A percentile compares a stretch with the other conserved stretches of the same genome.
Evolutionary conservation across 305 asterid genomes (phyloP).

Genomic region (Fraxinus greggii): DNA sequence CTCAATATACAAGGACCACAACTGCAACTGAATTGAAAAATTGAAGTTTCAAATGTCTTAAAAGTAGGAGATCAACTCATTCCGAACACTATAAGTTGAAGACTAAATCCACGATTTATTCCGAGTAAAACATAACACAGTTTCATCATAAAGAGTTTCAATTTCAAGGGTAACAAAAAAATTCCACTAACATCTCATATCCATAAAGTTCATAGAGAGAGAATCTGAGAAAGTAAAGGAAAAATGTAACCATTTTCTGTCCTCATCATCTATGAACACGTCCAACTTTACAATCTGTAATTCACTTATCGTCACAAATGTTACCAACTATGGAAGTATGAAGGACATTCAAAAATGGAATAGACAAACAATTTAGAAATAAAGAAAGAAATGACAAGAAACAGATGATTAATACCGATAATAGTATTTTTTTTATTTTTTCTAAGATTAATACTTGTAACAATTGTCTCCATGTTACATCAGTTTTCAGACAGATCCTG

Average conservation of each 20-base stretch:
- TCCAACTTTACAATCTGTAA: slow-evolving; percentile 46
- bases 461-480: neutral
- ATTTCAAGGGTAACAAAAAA: neutral
- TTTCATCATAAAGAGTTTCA: neutral
- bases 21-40: neutral
- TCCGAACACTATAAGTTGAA: neutral
- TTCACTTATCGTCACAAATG: slow-evolving; percentile 23
- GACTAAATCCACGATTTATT: neutral
- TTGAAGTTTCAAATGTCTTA: neutral
- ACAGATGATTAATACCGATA: neutral
- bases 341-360: neutral
- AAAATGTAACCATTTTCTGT: slow-evolving; percentile 15
- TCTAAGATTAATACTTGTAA: neutral
- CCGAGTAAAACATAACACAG: neutral
- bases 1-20: neutral
- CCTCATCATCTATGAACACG: slow-evolving; percentile 32
- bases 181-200: slow-evolving; percentile 27
- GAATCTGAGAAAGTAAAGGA: neutral
- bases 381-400: neutral
- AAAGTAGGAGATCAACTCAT: neutral
- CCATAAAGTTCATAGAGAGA: slow-evolving; percentile 21
- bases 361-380: neutral
- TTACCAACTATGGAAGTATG: neutral
- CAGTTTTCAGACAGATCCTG: neutral
- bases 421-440: neutral